A percentile compares a stretch with the other conserved stretches of the same genome.
These are phyloP conservation scores for Trichosporon asahii DNA, from an alignment of 1,284 basidiomycete species.

Conservation along the genomic window DNA sequence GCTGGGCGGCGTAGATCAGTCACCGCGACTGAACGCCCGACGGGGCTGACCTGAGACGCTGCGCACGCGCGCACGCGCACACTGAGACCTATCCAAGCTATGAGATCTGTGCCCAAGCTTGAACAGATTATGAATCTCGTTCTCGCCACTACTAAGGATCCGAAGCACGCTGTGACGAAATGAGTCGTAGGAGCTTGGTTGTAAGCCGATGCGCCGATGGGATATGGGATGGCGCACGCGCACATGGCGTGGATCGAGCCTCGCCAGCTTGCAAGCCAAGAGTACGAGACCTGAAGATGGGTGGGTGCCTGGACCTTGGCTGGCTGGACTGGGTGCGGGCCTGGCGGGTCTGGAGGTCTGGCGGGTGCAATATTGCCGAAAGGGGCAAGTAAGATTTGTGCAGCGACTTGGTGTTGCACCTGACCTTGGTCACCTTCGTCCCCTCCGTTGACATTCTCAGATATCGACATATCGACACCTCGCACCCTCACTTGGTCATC, in stretches of 20 bases:
- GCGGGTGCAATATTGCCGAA: conserved; percentile 6
- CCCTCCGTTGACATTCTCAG: background rate
- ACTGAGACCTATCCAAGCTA: background rate
- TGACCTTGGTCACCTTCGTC: background rate
- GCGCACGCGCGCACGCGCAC: no score
- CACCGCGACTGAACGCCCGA: background rate
- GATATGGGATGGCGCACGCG: background rate
- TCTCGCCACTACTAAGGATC: no score
- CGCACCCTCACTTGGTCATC: background rate
- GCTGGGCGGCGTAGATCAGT: background rate
- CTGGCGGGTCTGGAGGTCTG: no score
- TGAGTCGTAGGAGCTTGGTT: no score
- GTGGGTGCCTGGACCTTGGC: no score
- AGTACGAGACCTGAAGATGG: no score
- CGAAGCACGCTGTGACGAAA: no score
- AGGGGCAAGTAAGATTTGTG: conserved; percentile 8
- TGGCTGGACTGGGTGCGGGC: background rate
- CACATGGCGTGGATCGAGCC: background rate
- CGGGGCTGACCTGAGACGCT: background rate
- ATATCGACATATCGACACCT: background rate
- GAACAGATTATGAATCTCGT: no score
- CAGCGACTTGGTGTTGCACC: background rate
- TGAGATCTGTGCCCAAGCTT: no score
- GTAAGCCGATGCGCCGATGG: no score
- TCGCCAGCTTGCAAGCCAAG: background rate